These are phyloP conservation scores for Aspergillus ochraceus DNA, from an alignment of 2,329 filamentous ascomycete genomes.

Conservation along the genomic window DNA sequence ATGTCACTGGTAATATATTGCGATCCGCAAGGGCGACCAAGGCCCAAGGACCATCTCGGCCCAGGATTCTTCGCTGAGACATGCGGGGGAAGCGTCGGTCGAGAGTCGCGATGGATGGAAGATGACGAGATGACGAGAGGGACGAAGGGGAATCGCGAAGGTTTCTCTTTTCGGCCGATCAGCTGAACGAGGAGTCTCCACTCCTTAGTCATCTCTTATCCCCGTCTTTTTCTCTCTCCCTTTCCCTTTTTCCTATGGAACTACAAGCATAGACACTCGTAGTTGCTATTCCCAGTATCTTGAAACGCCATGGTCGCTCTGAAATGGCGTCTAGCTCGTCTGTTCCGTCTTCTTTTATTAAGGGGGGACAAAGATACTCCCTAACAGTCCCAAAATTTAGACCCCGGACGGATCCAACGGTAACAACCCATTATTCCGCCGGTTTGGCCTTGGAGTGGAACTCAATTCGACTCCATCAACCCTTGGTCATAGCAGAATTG, in stretches of 20 bases:
- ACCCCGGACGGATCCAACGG: background rate
- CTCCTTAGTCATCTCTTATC: background rate
- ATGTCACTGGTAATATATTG: background rate
- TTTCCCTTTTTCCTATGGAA: background rate
- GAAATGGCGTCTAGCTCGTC: background rate
- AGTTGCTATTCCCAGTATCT: accelerated
- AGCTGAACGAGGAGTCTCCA: background rate
- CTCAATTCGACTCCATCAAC: background rate
- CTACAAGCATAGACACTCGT: background rate
- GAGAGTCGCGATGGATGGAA: background rate
- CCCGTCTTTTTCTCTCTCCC: background rate
- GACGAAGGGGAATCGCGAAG: background rate
- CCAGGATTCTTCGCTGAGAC: background rate
- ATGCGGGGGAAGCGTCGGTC: background rate
- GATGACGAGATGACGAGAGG: background rate
- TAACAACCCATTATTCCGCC: background rate
- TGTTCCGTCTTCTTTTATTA: background rate
- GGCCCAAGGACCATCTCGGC: background rate
- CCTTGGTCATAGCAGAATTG: background rate
- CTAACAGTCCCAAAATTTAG: background rate
- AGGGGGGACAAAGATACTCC: background rate
- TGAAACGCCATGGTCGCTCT: background rate
- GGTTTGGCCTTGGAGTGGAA: background rate
- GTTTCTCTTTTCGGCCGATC: background rate
- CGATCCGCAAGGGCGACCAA: background rate